Evolutionary conservation across 805 yeast genomes (phyloP), one percentile per base, ranked within the genome.

Genomic region (Suhomyces tanzawaensis): DNA sequence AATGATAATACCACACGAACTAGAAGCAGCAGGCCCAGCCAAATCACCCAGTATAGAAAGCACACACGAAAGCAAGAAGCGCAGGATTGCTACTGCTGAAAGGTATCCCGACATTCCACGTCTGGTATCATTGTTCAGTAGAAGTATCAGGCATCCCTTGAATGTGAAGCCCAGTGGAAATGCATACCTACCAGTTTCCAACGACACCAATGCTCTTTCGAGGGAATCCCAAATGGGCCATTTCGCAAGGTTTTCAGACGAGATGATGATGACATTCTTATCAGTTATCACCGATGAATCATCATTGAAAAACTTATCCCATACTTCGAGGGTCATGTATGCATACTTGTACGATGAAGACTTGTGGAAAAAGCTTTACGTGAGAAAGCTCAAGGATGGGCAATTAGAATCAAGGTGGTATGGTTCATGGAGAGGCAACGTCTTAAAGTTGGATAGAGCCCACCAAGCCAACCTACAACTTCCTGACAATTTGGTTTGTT

Each of bases 151-250:
- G 36, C 95, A 86, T 52, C 95, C 95, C 1, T 59, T 85, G 21
- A 82, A 83, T 35, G 81, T 86, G 12, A 77, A 74, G 51, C 95
- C 95, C 1, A 60, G 75, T n/a, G 95, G 95, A 4, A 86, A 86
- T 50, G 69, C 74, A 3, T 59, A 76, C 18, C 51, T 81, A 16
- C 55, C 58, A 19, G 48, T 48, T n/a, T 40, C 51, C 23, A 38
- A 46, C 1, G 32, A 37, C 8, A 16, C 34, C 7, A 38, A 46
- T 19, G 45, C 47, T 4, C 46, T 46, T 2, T 31, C 54, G 12
- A 47, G 53, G 27, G 42, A 42, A 5, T 39, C 56, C 15, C 72
- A 74, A 15, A 60, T 83, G 57, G 95, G 95, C 0, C 40, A 47
- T 4, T 66, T 87, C 16, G 53, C 70, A 0, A 38, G 40, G 0